Conservation (phyloP, 1,284 basidiomycete genomes). For the Cyathus pygmaeus region DNA sequence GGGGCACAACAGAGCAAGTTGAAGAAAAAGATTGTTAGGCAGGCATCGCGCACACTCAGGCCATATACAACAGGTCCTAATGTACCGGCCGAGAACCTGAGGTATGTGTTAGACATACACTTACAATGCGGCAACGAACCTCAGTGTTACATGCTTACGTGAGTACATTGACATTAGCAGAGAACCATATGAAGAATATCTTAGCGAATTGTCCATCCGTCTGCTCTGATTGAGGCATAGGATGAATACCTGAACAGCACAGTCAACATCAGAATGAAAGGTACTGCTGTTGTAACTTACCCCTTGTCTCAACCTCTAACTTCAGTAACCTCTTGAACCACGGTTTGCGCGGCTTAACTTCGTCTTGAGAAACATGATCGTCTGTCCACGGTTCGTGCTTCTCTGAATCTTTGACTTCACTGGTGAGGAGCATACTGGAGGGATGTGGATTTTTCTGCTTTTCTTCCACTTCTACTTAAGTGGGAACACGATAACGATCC, state of each 20-base stretch:
- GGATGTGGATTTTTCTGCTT: no score
- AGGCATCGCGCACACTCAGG: conserved; percentile 77
- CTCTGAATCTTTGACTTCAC: no score
- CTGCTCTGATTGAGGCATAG: conserved; percentile 53
- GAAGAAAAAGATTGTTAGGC: conserved; percentile 81
- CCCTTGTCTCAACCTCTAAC: conserved; percentile 47
- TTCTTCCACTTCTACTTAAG: no score
- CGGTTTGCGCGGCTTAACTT: conserved; percentile 1
- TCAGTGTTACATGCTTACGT: conserved; percentile 56
- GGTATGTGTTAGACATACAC: no score
- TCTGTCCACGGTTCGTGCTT: no score
- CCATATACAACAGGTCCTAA: conserved; percentile 75
- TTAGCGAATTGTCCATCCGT: conserved; percentile 74
- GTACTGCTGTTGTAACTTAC: conserved; percentile 16
- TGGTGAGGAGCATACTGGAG: no score
- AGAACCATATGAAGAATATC: conserved; percentile 82
- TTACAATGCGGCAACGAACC: no score
- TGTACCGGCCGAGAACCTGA: conserved; percentile 79
- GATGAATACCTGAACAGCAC: conserved; percentile 42
- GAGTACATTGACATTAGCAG: conserved; percentile 78
- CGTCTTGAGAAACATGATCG: no score
- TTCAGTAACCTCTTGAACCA: conserved; percentile 31
- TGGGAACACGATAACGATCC: no score
- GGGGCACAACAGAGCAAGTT: conserved; percentile 60
- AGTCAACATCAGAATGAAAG: no score